These are phyloP conservation scores for Venturia carpophila DNA, from an alignment of 2,329 filamentous ascomycete species.

Conservation along the genomic window DNA sequence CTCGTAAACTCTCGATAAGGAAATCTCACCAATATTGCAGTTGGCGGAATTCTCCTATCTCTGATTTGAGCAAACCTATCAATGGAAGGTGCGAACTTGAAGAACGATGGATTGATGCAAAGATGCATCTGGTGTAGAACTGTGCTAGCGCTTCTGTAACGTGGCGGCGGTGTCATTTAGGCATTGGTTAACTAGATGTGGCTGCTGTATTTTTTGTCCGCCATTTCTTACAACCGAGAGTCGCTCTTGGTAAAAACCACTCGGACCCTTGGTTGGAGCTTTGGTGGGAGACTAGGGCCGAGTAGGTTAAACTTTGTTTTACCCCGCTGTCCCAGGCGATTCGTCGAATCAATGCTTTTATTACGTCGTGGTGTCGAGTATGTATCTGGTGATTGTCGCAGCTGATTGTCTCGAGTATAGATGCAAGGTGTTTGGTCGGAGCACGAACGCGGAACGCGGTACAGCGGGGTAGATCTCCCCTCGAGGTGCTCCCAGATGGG, in stretches of 20 bases:
- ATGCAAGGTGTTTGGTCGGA: neutral
- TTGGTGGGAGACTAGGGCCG: neutral
- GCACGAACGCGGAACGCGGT: slow-evolving; percentile 2
- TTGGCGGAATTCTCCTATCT: neutral
- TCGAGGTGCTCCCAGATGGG: neutral
- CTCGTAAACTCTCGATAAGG: neutral
- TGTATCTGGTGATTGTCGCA: neutral
- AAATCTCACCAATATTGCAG: neutral
- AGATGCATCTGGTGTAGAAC: neutral
- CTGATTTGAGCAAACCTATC: neutral
- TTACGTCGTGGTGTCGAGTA: slow-evolving; percentile 4
- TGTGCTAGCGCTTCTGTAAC: neutral
- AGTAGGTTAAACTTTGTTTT: neutral
- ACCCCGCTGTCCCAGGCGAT: neutral
- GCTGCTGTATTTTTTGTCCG: neutral
- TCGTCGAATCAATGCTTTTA: neutral
- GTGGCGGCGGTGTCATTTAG: neutral
- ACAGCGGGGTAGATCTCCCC: neutral
- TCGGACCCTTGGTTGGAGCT: neutral
- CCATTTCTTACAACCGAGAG: neutral
- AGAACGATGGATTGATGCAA: neutral
- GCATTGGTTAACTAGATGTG: neutral
- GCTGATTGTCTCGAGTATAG: slow-evolving; percentile 1
- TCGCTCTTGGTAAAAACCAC: neutral
- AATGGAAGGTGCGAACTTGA: neutral